Evolutionary conservation across 83 land plant species (phyloP), one percentile per base, ranked within the genome.

Genomic region (Larix sibirica): DNA sequence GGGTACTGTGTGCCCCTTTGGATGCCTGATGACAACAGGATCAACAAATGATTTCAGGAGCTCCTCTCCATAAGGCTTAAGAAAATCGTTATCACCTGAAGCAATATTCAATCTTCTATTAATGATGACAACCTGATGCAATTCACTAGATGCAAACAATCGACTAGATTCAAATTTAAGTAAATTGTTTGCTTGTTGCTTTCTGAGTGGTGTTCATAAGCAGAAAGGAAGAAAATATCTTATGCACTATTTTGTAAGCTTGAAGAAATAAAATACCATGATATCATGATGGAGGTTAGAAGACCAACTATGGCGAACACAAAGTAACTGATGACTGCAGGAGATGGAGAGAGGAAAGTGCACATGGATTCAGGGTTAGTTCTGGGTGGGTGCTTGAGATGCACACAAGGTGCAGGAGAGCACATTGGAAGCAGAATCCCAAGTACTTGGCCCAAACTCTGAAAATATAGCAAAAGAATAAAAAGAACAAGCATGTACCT

Each of bases 1-100:
- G 8, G 94, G 94, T 3, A 91, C 84, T 0, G 94, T 91, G 69
- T 91, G 94, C 63, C 90, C 94, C 84, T 77, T 87, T 40, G 94
- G 90, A 59, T 91, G 94, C 76, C 81, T 83, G 54, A 93, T 86
- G 13, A 90, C 83, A 40, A 81, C 9, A 6, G 95, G 95, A 23
- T 93, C 88, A 10, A 86, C 88, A 69, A 69, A 93, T 31, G 86
- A 77, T 47, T 89, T 84, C 81, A 93, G 44, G 24, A 93, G 87
- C 26, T 80, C 81, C n/a, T 81, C 67, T 38, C 92, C 93, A 68
- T 73, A 58, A 9, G 66, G 62, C 81, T 73, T 93, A 71, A 93
- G 82, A 82, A 90, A 93, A 59, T 93, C 95, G 33, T 28, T 63
- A 62, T 90, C 92, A 62, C 95, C 95, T 93, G 75, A 47, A 80